phyloP scores from a whole-genome alignment of 148 eudicot genomes.

The Rhododendron vialii region DNA sequence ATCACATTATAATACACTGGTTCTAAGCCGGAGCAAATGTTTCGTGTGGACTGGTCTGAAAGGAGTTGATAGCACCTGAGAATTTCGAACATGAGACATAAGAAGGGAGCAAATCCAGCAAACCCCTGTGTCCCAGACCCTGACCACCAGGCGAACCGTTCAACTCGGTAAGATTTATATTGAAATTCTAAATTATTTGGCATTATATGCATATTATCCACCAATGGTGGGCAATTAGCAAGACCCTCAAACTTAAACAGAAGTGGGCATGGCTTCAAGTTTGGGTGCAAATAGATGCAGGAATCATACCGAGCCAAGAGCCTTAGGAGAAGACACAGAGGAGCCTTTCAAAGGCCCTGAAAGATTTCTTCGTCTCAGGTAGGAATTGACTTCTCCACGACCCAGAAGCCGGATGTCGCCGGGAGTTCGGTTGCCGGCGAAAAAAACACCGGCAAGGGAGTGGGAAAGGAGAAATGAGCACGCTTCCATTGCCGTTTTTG shows the following conservation, averaged over 20 bases:
- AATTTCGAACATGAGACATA: no score
- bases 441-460: slow-evolving; percentile 11
- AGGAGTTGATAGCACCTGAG: no score
- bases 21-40: not conserved
- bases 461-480: slow-evolving; percentile 1
- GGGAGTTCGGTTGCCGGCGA: slow-evolving; percentile 12
- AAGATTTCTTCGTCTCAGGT: slow-evolving; percentile 6
- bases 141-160: no score
- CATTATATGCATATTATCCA: not conserved
- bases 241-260: not conserved
- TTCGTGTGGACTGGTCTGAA: no score
- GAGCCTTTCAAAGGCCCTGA: slow-evolving; percentile 14
- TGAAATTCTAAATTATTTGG: no score
- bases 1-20: not conserved
- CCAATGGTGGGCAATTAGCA: not conserved
- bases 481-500: not conserved
- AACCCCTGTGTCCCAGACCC: no score
- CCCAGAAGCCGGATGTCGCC: slow-evolving; percentile 17
- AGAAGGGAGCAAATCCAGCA: no score
- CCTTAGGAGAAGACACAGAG: slow-evolving; percentile 31
- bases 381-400: slow-evolving; percentile 3
- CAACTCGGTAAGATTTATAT: no score
- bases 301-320: slow-evolving; percentile 50
- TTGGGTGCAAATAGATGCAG: not conserved
- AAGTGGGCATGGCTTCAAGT: not conserved